Conservation (phyloP, 495 filamentous ascomycete species). For the Hyaloscypha finlandica region DNA sequence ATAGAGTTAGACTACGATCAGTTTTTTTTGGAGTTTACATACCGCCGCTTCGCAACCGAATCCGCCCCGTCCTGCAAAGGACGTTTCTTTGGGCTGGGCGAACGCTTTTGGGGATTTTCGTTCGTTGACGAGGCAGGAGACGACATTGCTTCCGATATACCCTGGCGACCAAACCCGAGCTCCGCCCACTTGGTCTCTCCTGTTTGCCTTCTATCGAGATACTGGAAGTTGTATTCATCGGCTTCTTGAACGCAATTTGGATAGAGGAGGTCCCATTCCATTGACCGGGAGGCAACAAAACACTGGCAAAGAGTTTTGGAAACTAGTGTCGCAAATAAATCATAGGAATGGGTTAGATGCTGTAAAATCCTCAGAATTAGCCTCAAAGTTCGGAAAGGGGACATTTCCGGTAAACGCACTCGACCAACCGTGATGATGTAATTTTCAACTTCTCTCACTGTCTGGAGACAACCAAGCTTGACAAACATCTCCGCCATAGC, state of each 20-base stretch:
- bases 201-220: constrained; percentile 9
- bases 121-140: constrained; percentile 7
- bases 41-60: constrained; percentile 1
- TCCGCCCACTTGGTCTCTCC: constrained; percentile 3
- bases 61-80: background rate
- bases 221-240: constrained; percentile 12
- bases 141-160: constrained; percentile 3
- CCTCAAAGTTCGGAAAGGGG: background rate
- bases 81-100: constrained; percentile 1
- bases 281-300: constrained; percentile 10
- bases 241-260: constrained; percentile 9
- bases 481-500: constrained; percentile 20
- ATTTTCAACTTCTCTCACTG: constrained; percentile 20
- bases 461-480: constrained; percentile 16
- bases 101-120: constrained; percentile 6
- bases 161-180: background rate
- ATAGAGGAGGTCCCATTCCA: constrained; percentile 19
- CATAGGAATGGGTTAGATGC: constrained; percentile 9
- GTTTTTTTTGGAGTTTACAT: background rate
- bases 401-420: background rate
- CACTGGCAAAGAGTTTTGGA: constrained; percentile 18
- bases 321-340: constrained; percentile 10
- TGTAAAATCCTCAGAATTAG: constrained; percentile 3
- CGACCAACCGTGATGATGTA: constrained; percentile 23
- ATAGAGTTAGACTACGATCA: background rate